phyloP scores from a whole-genome alignment of 441 rosid species.

The Aquilaria agallochum region DNA sequence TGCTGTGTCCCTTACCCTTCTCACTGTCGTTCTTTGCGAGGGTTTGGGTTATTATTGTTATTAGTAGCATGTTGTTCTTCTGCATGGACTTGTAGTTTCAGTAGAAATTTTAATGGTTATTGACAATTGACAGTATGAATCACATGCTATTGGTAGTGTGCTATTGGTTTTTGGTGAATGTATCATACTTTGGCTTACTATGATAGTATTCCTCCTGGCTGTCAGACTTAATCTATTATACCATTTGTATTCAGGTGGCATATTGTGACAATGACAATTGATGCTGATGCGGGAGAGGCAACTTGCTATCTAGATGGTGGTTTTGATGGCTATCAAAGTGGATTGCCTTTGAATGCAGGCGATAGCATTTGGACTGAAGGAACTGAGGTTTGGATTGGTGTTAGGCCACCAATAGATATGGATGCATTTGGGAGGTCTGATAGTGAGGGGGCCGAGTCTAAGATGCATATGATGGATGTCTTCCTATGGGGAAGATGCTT shows the following conservation, averaged over 20 bases:
- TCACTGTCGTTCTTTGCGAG: too few species aligned
- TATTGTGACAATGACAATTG: constrained; percentile 94
- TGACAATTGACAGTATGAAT: too few species aligned
- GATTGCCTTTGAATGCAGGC: constrained; percentile 63
- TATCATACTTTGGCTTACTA: background rate
- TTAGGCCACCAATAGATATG: constrained; percentile 89
- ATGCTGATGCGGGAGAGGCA: constrained; percentile 95
- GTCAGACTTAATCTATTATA: constrained; percentile 12
- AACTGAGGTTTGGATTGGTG: constrained; percentile 95
- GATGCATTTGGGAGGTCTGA: constrained; percentile 99
- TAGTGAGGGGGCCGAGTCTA: constrained; percentile 99
- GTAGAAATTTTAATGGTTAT: too few species aligned
- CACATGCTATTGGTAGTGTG: background rate
- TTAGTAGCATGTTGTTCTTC: constrained; percentile 9
- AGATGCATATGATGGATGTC: constrained; percentile 99
- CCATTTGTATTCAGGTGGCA: constrained; percentile 82
- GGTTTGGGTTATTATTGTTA: background rate
- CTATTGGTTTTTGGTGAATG: background rate
- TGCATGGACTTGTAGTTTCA: background rate
- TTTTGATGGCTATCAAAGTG: constrained; percentile 89
- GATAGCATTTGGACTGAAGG: constrained; percentile 90
- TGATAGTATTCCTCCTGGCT: constrained; percentile 4
- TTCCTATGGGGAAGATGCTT: constrained; percentile 99
- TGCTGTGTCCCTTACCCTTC: too few species aligned
- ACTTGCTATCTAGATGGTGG: constrained; percentile 99